Percentiles rank a stretch among this genome's conserved stretches.
These are phyloP conservation scores for Candida pseudofarinosa DNA, from an alignment of 805 yeast genomes.

Conservation along the genomic window DNA sequence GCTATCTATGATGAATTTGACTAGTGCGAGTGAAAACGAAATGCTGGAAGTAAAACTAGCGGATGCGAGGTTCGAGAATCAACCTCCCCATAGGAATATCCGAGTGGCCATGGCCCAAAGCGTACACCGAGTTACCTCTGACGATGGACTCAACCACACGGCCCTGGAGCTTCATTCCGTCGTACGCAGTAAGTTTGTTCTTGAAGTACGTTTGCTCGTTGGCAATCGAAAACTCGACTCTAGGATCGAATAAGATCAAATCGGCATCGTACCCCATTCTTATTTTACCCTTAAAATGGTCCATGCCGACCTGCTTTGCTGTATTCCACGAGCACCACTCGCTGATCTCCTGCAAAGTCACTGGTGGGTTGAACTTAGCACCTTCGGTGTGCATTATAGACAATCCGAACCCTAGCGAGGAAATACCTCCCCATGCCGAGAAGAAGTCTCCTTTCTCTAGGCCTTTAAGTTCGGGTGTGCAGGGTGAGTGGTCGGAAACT, in stretches of 20 bases:
- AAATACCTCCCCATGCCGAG: slow-evolving; percentile 94
- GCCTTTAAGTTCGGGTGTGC: slow-evolving; percentile 87
- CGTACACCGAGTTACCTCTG: slow-evolving; percentile 70
- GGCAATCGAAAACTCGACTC: slow-evolving; percentile 42
- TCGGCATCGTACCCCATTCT: slow-evolving; percentile 84
- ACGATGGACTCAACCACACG: slow-evolving; percentile 75
- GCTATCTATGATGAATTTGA: too few relatives aligned
- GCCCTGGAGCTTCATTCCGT: slow-evolving; percentile 67
- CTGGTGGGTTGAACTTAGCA: slow-evolving; percentile 44
- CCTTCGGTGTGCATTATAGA: slow-evolving; percentile 80
- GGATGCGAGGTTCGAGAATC: slow-evolving; percentile 54
- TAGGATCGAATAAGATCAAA: slow-evolving; percentile 74
- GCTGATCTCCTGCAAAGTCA: slow-evolving; percentile 58
- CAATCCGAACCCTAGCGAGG: slow-evolving; percentile 88
- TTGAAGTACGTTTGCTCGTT: slow-evolving; percentile 66
- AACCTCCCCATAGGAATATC: slow-evolving; percentile 55
- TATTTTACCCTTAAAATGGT: slow-evolving; percentile 67
- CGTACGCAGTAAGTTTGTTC: slow-evolving; percentile 84
- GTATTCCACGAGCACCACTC: slow-evolving; percentile 83
- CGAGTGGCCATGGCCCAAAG: slow-evolving; percentile 51
- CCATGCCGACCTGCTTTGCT: slow-evolving; percentile 78
- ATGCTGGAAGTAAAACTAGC: slow-evolving; percentile 1
- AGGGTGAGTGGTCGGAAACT: slow-evolving; percentile 94
- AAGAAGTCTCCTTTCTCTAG: slow-evolving; percentile 81
- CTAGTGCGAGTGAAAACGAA: not conserved